These are phyloP conservation scores for Aspergillus sp. DNA, from an alignment of 2,329 filamentous ascomycete genomes.

Conservation along the genomic window DNA sequence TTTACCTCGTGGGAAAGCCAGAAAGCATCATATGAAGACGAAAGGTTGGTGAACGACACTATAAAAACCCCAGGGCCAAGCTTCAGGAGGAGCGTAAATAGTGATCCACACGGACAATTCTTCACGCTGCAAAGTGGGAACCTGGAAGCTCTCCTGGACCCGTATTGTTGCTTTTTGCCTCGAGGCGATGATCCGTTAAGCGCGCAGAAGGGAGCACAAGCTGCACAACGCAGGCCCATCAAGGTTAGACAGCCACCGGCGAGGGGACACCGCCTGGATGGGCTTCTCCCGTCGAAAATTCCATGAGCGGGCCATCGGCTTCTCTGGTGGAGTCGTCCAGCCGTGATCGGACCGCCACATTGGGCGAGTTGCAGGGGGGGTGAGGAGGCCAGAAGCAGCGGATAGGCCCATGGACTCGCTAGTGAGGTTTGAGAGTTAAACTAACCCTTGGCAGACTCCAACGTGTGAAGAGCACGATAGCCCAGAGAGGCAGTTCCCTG, in stretches of 20 bases:
- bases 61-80: constrained; percentile 12
- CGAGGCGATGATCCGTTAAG: constrained; percentile 6
- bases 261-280: constrained; percentile 15
- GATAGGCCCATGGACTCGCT: constrained; percentile 3
- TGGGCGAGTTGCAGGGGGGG: constrained; percentile 22
- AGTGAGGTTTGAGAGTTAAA: constrained; percentile 2
- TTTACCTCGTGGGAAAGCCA: neutral
- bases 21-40: neutral
- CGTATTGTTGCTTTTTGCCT: neutral
- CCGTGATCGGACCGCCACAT: constrained; percentile 28
- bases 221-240: neutral
- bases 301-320: constrained; percentile 27
- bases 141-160: constrained; percentile 6
- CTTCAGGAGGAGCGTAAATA: constrained; percentile 11
- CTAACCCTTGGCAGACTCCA: neutral
- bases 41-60: neutral
- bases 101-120: constrained; percentile 12
- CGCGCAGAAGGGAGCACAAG: constrained; percentile 3
- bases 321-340: constrained; percentile 16
- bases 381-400: neutral
- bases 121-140: constrained; percentile 10
- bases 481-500: constrained; percentile 7
- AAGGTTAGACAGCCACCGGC: constrained; percentile 1
- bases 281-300: constrained; percentile 23
- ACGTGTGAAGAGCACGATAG: constrained; percentile 3